Percentiles rank a stretch among this genome's conserved stretches.
These are phyloP conservation scores for Rhodamnia rubescens DNA, from an alignment of 345 rosid species.

Conservation along the genomic window DNA sequence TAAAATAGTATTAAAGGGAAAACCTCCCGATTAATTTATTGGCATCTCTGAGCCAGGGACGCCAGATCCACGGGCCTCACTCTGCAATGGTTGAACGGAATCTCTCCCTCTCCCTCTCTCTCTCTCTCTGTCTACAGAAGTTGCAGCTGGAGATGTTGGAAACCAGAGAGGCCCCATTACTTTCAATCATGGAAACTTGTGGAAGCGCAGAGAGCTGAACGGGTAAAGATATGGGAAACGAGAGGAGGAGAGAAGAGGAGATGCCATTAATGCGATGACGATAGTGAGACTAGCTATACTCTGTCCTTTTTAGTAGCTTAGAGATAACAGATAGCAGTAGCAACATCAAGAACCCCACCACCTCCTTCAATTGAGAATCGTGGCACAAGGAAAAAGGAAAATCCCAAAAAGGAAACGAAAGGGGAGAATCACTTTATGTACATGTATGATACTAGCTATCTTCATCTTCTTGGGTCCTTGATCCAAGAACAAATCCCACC, in stretches of 20 bases:
- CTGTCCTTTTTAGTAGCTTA: not conserved
- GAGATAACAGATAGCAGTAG: not conserved
- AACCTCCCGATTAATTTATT: conserved; percentile 1
- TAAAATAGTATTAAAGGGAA: not conserved
- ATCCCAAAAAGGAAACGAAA: not conserved
- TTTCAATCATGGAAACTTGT: not conserved
- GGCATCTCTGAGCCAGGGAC: conserved; percentile 21
- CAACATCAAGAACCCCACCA: not conserved
- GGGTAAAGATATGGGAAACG: not conserved
- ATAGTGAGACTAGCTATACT: not conserved
- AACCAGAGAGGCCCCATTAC: not conserved
- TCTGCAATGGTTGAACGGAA: conserved; percentile 40
- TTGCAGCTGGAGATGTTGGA: not conserved
- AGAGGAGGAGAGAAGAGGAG: not conserved
- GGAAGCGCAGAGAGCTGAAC: not conserved
- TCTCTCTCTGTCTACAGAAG: not conserved
- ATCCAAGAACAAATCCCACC: not conserved
- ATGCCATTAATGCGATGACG: not conserved
- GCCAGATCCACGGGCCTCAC: conserved; percentile 36
- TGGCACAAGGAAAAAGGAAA: conserved; percentile 3
- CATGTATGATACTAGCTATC: conserved; percentile 22
- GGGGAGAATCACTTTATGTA: conserved; percentile 22
- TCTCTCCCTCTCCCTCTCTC: conserved; percentile 9
- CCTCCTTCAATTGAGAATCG: conserved; percentile 13
- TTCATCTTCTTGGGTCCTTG: conserved; percentile 14